These are phyloP conservation scores for Warburgia ugandensis DNA, from an alignment of 164 flowering plant species.

Conservation along the genomic window DNA sequence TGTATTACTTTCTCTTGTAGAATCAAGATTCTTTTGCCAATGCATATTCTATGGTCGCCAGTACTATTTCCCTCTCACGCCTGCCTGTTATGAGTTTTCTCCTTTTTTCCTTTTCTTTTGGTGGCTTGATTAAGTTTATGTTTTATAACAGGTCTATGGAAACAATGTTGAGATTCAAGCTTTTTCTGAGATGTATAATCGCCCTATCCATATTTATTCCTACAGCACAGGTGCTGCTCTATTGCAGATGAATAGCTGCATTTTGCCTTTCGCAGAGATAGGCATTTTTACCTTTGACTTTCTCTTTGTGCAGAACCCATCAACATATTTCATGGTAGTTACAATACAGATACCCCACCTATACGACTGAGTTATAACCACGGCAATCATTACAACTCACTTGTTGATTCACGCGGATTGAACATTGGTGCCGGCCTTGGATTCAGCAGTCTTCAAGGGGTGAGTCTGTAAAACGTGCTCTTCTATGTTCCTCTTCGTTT, in stretches of 20 bases:
- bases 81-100: too few relatives aligned
- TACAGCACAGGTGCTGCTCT: conserved; percentile 71
- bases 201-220: conserved; percentile 94
- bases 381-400: conserved; percentile 97
- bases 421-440: conserved; percentile 98
- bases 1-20: too few relatives aligned
- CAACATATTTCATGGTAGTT: conserved; percentile 91
- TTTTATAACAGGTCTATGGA: conserved; percentile 80
- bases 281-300: too few relatives aligned
- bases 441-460: conserved; percentile 87
- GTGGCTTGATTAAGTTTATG: too few relatives aligned
- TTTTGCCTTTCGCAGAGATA: too few relatives aligned
- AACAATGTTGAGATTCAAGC: conserved; percentile 98
- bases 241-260: too few relatives aligned
- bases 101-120: too few relatives aligned
- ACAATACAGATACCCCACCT: conserved; percentile 82
- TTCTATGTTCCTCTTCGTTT: background rate
- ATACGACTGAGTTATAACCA: conserved; percentile 86
- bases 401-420: conserved; percentile 87
- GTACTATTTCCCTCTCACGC: too few relatives aligned
- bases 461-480: conserved; percentile 30
- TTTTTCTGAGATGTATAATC: conserved; percentile 87
- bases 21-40: too few relatives aligned
- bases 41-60: too few relatives aligned
- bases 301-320: conserved; percentile 71